phyloP scores from a whole-genome alignment of 2,329 filamentous ascomycete genomes.

The Daldinia eschscholtzii region DNA sequence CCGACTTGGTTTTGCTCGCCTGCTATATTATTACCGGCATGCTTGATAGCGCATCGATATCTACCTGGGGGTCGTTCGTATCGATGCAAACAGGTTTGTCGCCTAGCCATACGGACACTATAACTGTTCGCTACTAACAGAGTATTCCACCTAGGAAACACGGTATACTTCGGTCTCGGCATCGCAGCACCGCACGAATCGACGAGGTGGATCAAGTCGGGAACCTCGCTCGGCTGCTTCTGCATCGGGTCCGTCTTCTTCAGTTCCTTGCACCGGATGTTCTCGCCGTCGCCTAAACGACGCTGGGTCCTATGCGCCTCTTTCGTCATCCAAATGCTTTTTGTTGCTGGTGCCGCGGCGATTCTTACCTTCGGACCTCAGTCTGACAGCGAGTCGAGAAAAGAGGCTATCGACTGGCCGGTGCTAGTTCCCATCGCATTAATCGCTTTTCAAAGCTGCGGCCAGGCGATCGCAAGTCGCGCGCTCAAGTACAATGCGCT shows the following conservation, averaged over 20 bases:
- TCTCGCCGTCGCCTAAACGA: constrained; percentile 70
- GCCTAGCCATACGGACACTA: background rate
- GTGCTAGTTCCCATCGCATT: constrained; percentile 76
- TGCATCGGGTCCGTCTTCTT: constrained; percentile 80
- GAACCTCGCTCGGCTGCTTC: constrained; percentile 77
- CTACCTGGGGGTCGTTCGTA: constrained; percentile 83
- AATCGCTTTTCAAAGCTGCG: constrained; percentile 81
- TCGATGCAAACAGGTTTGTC: constrained; percentile 83
- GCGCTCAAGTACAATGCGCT: constrained; percentile 77
- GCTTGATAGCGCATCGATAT: constrained; percentile 80
- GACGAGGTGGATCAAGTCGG: constrained; percentile 77
- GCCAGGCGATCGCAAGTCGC: constrained; percentile 80
- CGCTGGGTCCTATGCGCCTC: constrained; percentile 75
- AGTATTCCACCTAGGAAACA: constrained; percentile 69
- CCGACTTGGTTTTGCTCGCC: constrained; percentile 75
- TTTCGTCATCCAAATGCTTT: constrained; percentile 64
- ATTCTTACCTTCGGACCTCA: constrained; percentile 65
- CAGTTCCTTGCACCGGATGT: constrained; percentile 73
- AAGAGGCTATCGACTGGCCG: constrained; percentile 65
- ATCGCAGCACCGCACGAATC: constrained; percentile 68
- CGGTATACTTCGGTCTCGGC: constrained; percentile 82
- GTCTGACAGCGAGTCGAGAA: constrained; percentile 49
- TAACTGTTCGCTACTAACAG: background rate
- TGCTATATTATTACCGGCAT: constrained; percentile 84
- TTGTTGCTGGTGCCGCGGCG: constrained; percentile 65